phyloP scores from a whole-genome alignment of 192 early-diverging fungal species.

The Funneliformis geosporum region DNA sequence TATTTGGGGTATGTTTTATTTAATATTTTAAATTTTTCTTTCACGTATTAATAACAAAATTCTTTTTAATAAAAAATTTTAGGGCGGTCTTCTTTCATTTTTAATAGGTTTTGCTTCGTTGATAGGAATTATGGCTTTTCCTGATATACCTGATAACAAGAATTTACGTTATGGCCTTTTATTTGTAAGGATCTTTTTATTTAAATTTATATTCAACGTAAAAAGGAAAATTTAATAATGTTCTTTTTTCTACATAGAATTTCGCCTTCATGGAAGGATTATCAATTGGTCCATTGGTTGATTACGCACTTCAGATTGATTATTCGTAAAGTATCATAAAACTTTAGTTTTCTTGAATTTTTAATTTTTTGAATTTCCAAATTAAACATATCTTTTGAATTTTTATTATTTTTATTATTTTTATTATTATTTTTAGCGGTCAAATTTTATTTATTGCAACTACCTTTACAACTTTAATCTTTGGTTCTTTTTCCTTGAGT shows the following conservation, averaged over 20 bases:
- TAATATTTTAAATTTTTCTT: neutral
- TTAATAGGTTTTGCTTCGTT: constrained; percentile 17
- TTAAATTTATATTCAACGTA: neutral
- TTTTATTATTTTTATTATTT: too few species aligned
- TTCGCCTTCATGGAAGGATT: constrained; percentile 37
- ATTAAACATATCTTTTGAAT: too few species aligned
- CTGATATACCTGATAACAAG: constrained; percentile 15
- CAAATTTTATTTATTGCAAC: constrained; percentile 36
- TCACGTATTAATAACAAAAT: neutral
- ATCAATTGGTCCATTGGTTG: constrained; percentile 34
- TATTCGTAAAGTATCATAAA: too few species aligned
- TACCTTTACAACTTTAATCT: constrained; percentile 28
- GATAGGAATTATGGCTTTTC: neutral
- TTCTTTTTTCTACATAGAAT: neutral
- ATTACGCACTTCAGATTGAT: too few species aligned
- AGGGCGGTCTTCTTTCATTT: constrained; percentile 27
- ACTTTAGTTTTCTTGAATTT: too few species aligned
- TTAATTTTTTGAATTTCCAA: too few species aligned
- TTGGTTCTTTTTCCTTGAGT: constrained; percentile 46
- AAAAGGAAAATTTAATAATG: neutral
- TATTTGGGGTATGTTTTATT: constrained; percentile 18
- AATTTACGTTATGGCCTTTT: constrained; percentile 18
- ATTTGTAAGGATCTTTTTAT: constrained; percentile 19
- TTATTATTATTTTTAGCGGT: constrained; percentile 20
- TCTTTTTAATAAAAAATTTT: neutral